Evolutionary conservation across 75 land plant genomes (phyloP).

Genomic region (Gnetum montanum): DNA sequence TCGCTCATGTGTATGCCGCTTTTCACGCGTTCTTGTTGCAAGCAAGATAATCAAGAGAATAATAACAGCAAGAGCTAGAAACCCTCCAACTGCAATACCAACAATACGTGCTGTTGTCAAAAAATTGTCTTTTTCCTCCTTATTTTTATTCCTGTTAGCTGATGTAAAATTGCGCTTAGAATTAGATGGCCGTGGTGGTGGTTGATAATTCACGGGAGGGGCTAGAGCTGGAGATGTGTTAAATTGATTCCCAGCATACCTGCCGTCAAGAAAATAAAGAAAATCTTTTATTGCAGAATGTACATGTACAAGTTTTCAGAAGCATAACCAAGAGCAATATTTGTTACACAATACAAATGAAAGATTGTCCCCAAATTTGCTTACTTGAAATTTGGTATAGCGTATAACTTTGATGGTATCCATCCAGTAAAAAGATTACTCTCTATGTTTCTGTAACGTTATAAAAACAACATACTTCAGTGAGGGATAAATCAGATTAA

Average conservation of each 20-base stretch:
- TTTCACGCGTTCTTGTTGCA: conserved; percentile 8
- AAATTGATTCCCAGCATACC: conserved; percentile 65
- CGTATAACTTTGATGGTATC: conserved; percentile 46
- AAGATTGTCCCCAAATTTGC: no score
- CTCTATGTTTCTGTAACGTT: conserved; percentile 56
- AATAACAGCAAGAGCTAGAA: conserved; percentile 8
- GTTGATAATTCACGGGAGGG: conserved; percentile 12
- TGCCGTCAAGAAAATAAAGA: conserved; percentile 12
- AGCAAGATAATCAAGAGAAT: conserved; percentile 22
- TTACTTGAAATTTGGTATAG: conserved; percentile 74
- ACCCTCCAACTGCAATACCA: conserved; percentile 21
- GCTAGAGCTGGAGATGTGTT: conserved; percentile 44
- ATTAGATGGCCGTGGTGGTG: conserved; percentile 1
- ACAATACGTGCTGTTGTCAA: conserved; percentile 18
- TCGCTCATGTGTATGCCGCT: neutral
- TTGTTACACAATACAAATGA: no score
- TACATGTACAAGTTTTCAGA: no score
- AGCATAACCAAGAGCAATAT: no score
- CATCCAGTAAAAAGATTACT: conserved; percentile 88
- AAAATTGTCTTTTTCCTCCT: neutral
- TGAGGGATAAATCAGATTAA: no score
- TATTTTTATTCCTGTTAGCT: neutral
- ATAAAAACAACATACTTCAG: neutral
- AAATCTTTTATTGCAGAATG: no score
- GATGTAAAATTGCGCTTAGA: neutral